Conservation (phyloP, 768 basidiomycete species). For the Agrocybe pediades region DNA sequence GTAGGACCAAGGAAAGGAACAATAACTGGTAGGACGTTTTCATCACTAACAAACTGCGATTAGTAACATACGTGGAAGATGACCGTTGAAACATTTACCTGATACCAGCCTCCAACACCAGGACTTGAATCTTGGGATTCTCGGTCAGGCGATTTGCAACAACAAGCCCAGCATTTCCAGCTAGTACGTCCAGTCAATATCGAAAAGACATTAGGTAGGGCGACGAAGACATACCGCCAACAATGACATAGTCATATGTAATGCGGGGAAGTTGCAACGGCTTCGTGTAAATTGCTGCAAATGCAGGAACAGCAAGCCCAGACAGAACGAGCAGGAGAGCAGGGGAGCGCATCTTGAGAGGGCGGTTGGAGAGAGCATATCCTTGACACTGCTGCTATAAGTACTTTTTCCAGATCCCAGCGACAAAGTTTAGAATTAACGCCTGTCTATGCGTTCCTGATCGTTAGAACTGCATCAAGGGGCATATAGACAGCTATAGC, state of each 20-base stretch:
- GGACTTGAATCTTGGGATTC: constrained; percentile 44
- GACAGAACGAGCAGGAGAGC: not conserved
- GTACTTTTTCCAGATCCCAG: too few species aligned
- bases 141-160: constrained; percentile 57
- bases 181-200: constrained; percentile 14
- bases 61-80: too few species aligned
- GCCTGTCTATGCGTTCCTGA: too few species aligned
- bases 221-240: constrained; percentile 12
- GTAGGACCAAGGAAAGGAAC: constrained; percentile 24
- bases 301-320: not conserved
- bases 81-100: not conserved
- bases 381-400: too few species aligned
- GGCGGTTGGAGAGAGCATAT: not conserved
- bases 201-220: not conserved
- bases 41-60: too few species aligned
- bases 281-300: not conserved
- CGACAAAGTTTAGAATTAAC: too few species aligned
- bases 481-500: too few species aligned
- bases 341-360: not conserved
- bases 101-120: constrained; percentile 55
- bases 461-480: too few species aligned
- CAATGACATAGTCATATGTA: constrained; percentile 15
- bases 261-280: not conserved
- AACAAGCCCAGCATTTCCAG: constrained; percentile 57
- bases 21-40: constrained; percentile 20